phyloP scores from a whole-genome alignment of 192 early-diverging fungal species.

The Backusella luteola region DNA sequence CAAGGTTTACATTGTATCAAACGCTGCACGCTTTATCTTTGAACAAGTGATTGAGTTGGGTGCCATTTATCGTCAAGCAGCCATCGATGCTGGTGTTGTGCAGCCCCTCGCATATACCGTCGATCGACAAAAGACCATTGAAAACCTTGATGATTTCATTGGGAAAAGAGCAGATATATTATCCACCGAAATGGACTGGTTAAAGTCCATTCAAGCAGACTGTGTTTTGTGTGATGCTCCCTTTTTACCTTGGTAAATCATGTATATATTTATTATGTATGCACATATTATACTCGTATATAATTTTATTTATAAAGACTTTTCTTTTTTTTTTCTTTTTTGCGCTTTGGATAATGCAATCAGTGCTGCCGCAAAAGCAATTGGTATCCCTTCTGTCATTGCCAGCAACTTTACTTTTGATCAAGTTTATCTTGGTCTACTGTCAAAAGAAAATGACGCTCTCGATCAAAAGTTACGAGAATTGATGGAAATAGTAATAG shows the following conservation, averaged over 20 bases:
- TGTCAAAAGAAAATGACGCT: constrained; percentile 45
- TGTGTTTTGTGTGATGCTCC: constrained; percentile 57
- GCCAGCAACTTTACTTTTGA: constrained; percentile 66
- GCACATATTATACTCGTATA: background rate
- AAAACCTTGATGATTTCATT: constrained; percentile 48
- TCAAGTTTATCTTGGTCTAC: constrained; percentile 51
- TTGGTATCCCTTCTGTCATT: constrained; percentile 51
- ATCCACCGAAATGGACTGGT: constrained; percentile 47
- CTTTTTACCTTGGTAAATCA: constrained; percentile 54
- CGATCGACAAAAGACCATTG: constrained; percentile 51
- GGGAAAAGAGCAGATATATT: constrained; percentile 37
- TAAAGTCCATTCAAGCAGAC: constrained; percentile 47
- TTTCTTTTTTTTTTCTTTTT: background rate
- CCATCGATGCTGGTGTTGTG: constrained; percentile 62
- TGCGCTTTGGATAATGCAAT: constrained; percentile 24
- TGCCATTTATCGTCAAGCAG: constrained; percentile 51
- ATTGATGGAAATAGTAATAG: constrained; percentile 40
- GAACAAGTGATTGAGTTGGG: constrained; percentile 48
- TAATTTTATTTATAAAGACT: background rate
- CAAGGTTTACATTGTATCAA: constrained; percentile 55
- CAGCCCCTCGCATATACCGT: constrained; percentile 62
- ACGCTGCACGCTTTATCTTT: constrained; percentile 58
- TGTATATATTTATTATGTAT: background rate
- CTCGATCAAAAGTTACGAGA: constrained; percentile 40
- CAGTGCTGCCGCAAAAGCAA: constrained; percentile 45